phyloP scores from a whole-genome alignment of 768 basidiomycete genomes.

The Amyloporia xantha region DNA sequence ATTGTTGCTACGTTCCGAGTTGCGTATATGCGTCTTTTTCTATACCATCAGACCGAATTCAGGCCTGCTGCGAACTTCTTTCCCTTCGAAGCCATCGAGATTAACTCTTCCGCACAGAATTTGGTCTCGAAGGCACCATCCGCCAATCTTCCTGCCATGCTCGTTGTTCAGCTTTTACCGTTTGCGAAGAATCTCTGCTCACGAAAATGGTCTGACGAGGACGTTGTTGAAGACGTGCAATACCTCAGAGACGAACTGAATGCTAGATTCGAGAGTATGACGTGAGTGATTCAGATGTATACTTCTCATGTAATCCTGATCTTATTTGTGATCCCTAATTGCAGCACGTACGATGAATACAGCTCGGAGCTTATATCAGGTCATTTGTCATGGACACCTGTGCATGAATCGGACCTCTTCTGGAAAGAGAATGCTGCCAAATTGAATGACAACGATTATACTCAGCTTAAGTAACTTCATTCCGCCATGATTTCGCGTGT shows the following conservation, averaged over 20 bases:
- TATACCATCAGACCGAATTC: no score
- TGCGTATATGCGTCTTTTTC: conserved; percentile 11
- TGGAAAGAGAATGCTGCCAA: conserved; percentile 94
- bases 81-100: no score
- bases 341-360: conserved; percentile 95
- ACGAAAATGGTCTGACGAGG: conserved; percentile 93
- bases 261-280: conserved; percentile 79
- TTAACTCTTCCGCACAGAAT: conserved; percentile 47
- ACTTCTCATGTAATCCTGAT: no score
- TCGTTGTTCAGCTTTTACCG: conserved; percentile 79
- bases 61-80: no score
- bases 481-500: conserved; percentile 8
- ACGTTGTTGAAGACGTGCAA: conserved; percentile 86
- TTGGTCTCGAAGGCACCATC: conserved; percentile 82
- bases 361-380: conserved; percentile 84
- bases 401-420: conserved; percentile 94
- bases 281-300: conserved; percentile 53
- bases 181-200: conserved; percentile 78
- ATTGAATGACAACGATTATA: conserved; percentile 78
- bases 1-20: conserved; percentile 90
- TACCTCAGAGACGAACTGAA: conserved; percentile 86
- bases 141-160: conserved; percentile 88
- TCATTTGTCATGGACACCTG: conserved; percentile 91
- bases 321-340: neutral
- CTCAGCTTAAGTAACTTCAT: conserved; percentile 84